A percentile compares a stretch with the other conserved stretches of the same genome.
Conservation (phyloP, 495 filamentous ascomycete genomes). For the Neurospora sublineolata region DNA sequence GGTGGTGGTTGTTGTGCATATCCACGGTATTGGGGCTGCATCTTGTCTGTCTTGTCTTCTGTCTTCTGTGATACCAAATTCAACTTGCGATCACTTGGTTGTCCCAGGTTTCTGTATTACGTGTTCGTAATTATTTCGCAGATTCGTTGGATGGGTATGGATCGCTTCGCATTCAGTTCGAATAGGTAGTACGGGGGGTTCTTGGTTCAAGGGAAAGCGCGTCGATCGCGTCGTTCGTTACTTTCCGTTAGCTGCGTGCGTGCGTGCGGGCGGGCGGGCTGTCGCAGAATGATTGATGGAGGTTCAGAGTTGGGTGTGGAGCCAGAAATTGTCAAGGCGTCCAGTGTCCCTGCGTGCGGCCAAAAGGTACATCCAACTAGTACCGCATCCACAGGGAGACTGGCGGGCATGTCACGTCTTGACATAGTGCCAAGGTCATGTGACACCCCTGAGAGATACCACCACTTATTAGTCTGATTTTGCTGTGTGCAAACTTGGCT, state of each 20-base stretch:
- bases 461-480: too few species aligned
- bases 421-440: neutral
- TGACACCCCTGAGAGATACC: neutral
- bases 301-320: neutral
- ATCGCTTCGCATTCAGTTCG: neutral
- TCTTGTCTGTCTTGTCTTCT: constrained; percentile 5
- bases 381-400: neutral
- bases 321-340: neutral
- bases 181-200: neutral
- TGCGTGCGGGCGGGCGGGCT: neutral
- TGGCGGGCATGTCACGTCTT: neutral
- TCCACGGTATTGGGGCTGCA: constrained; percentile 37
- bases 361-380: neutral
- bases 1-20: constrained; percentile 13
- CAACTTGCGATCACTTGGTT: neutral
- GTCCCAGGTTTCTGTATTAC: neutral
- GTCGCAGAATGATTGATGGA: neutral
- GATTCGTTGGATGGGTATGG: neutral
- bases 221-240: neutral
- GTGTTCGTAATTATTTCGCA: neutral
- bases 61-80: neutral
- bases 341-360: neutral
- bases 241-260: neutral
- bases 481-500: too few species aligned
- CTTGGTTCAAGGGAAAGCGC: neutral